Evolutionary conservation across 306 rosid species (phyloP), one percentile per base, ranked within the genome.

Genomic region (Glycine soja): DNA sequence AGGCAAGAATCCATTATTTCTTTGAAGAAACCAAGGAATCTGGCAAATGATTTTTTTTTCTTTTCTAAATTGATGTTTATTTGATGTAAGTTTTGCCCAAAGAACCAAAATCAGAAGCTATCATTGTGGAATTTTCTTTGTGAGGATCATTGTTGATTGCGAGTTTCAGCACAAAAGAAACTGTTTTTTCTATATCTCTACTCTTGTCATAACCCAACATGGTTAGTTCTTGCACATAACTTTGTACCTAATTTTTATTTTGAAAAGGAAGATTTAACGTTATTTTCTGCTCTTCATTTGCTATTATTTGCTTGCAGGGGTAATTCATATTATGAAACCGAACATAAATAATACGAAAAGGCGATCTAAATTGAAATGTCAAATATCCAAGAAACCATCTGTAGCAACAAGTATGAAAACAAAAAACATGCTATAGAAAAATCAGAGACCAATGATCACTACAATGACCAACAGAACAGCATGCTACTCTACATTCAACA

Each of bases 381-480:
- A 48, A 73, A 51, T n/a, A 40, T 50, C 36, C 19, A 19, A 73
- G 13, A 56, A 72, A 38, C n/a, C 46, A 79, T 50, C 7, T 45
- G 15, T 8, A 14, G 74, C 68, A 40, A 71, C 68, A 50, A 56
- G 46, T 47, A 38, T 24, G 67, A 38, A 79, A 74, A 54, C 7
- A 62, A 51, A 58, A 24, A 24, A 24, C 30, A 24, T 24, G 30
- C 30, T 42, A 45, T 81, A 12, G 18, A 69, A 82, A 64, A 78
- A 58, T 30, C 53, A 34, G 58, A 19, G 42, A 40, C 43, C 18
- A 19, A 18, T 19, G 30, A 45, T 69, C 14, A 79, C 16, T 24
- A 46, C 47, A 45, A n/a, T 36, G 48, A 13, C 72, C 38, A 34
- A 48, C 53, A 32, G 53, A 74, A 65, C 40, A 51, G 24, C 71